phyloP scores from a whole-genome alignment of 768 basidiomycete species.

The Russula griseocarnosa region DNA sequence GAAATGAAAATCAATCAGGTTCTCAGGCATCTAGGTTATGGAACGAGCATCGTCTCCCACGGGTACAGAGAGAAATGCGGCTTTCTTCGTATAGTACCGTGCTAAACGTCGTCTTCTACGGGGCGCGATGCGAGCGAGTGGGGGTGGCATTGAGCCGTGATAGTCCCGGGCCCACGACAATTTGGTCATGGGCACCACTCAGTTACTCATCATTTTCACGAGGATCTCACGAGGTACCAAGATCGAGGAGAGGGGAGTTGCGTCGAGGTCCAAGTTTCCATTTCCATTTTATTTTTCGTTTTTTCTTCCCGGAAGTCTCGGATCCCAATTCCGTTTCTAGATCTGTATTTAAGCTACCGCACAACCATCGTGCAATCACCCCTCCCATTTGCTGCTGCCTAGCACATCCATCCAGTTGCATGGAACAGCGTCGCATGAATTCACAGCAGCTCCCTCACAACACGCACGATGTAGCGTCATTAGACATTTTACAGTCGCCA shows the following conservation, averaged over 20 bases:
- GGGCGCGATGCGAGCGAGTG: background rate
- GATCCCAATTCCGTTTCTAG: slow-evolving; percentile 20
- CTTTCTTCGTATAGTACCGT: background rate
- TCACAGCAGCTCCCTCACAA: slow-evolving; percentile 13
- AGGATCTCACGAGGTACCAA: slow-evolving; percentile 8
- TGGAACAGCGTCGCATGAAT: slow-evolving; percentile 15
- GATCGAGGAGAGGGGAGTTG: slow-evolving; percentile 24
- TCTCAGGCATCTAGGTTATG: background rate
- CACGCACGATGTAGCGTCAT: background rate
- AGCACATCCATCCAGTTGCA: background rate
- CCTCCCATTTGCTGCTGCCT: slow-evolving; percentile 1
- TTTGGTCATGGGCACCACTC: slow-evolving; percentile 17
- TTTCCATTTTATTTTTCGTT: slow-evolving; percentile 19
- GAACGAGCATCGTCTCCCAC: background rate
- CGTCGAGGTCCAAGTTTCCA: slow-evolving; percentile 19
- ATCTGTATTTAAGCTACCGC: slow-evolving; percentile 22
- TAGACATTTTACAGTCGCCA: slow-evolving; percentile 11
- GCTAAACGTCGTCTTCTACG: background rate
- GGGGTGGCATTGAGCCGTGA: background rate
- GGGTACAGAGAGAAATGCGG: background rate
- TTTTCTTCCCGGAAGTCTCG: slow-evolving; percentile 24
- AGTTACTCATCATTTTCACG: slow-evolving; percentile 26
- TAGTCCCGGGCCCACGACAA: background rate
- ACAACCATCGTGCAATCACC: slow-evolving; percentile 3
- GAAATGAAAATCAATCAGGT: background rate